phyloP scores from a whole-genome alignment of 2,329 filamentous ascomycete genomes.

The Colletotrichum sublineola region DNA sequence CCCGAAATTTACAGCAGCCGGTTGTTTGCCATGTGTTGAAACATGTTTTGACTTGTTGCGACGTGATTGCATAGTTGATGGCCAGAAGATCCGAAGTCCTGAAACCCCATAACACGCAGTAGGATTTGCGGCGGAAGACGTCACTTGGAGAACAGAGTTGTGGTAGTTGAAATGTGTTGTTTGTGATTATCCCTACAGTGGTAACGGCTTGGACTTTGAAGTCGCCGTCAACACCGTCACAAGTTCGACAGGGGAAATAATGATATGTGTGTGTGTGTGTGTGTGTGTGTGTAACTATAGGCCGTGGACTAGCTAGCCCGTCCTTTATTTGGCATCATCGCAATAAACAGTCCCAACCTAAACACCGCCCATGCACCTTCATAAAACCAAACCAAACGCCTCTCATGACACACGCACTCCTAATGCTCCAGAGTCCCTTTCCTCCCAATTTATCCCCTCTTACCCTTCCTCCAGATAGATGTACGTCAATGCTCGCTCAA shows the following conservation, averaged over 20 bases:
- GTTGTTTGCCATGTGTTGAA: slow-evolving; percentile 31
- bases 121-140: background rate
- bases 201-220: slow-evolving; percentile 1
- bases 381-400: slow-evolving; percentile 40
- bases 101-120: slow-evolving; percentile 14
- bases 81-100: slow-evolving; percentile 1
- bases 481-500: slow-evolving; percentile 41
- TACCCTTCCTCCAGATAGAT: slow-evolving; percentile 9
- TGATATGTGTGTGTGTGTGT: slow-evolving; percentile 26
- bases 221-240: slow-evolving; percentile 10
- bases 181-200: slow-evolving; percentile 23
- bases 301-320: slow-evolving; percentile 42
- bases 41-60: slow-evolving; percentile 27
- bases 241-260: slow-evolving; percentile 23
- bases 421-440: slow-evolving; percentile 19
- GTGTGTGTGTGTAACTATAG: slow-evolving; percentile 32
- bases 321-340: slow-evolving; percentile 39
- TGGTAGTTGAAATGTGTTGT: slow-evolving; percentile 1
- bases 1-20: slow-evolving; percentile 9
- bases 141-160: background rate
- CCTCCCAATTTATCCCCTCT: background rate
- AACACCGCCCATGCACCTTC: slow-evolving; percentile 41
- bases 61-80: slow-evolving; percentile 3
- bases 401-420: slow-evolving; percentile 31
- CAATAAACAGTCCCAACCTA: slow-evolving; percentile 39